Evolutionary conservation across 164 flowering plant genomes (phyloP).

Genomic region (Annona cherimola): DNA sequence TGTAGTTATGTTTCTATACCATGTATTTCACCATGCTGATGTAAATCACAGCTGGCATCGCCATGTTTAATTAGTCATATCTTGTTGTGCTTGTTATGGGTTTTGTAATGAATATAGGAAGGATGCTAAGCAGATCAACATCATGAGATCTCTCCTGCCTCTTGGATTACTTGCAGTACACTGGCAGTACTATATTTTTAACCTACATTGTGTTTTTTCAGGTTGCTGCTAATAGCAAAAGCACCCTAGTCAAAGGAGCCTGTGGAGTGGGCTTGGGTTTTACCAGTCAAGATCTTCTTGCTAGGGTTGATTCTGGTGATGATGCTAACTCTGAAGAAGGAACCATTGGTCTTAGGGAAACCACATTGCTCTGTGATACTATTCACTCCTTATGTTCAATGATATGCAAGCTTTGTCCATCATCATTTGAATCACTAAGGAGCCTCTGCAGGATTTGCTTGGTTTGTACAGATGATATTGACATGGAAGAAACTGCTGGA

Average conservation of each 20-base stretch:
- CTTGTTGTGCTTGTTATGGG: too few species aligned
- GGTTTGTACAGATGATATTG: conserved; percentile 18
- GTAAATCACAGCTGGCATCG: too few species aligned
- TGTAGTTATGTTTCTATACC: too few species aligned
- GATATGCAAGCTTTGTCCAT: conserved; percentile 41
- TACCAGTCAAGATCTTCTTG: conserved; percentile 66
- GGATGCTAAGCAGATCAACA: too few species aligned
- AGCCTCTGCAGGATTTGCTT: conserved; percentile 39
- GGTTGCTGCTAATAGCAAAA: conserved; percentile 71
- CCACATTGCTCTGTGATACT: conserved; percentile 43
- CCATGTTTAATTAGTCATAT: too few species aligned
- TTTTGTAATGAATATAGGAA: too few species aligned
- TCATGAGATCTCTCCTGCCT: too few species aligned
- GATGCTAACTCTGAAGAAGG: conserved; percentile 28
- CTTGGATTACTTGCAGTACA: too few species aligned
- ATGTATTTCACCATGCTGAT: too few species aligned
- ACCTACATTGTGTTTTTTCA: conserved; percentile 24
- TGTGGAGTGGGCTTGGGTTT: conserved; percentile 90
- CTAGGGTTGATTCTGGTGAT: conserved; percentile 34
- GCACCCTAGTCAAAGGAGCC: conserved; percentile 88
- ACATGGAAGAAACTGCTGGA: conserved; percentile 17
- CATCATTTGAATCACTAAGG: conserved; percentile 43
- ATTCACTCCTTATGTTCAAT: conserved; percentile 39
- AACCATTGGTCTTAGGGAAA: conserved; percentile 36
- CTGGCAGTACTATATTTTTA: not conserved